These are phyloP conservation scores for Fusarium anguioides DNA, from an alignment of 2,329 filamentous ascomycete species.

Conservation along the genomic window DNA sequence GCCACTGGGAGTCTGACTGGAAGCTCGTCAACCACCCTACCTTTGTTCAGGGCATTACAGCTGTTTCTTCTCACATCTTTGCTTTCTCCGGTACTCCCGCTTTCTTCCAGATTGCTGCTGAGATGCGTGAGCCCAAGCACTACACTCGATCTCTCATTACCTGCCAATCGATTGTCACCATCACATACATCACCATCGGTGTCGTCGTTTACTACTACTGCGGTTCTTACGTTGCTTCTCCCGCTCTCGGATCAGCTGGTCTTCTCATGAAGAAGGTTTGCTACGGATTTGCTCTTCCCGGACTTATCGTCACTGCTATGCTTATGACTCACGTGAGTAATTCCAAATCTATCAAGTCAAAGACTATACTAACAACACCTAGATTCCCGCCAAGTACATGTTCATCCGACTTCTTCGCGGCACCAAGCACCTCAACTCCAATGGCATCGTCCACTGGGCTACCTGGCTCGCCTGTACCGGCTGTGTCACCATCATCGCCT, in stretches of 20 bases:
- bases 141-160: constrained; percentile 33
- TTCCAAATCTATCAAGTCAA: rapidly evolving
- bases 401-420: constrained; percentile 41
- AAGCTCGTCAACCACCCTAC: constrained; percentile 46
- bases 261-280: constrained; percentile 55
- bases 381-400: constrained; percentile 34
- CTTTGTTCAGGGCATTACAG: constrained; percentile 49
- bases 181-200: constrained; percentile 49
- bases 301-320: constrained; percentile 43
- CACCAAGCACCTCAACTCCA: constrained; percentile 47
- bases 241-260: constrained; percentile 59
- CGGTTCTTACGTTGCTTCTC: constrained; percentile 58
- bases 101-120: constrained; percentile 49
- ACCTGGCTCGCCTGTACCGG: constrained; percentile 48
- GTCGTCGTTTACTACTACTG: constrained; percentile 59
- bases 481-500: constrained; percentile 40
- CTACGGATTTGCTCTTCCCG: constrained; percentile 53
- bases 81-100: constrained; percentile 51
- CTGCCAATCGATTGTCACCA: constrained; percentile 44
- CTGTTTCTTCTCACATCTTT: constrained; percentile 50
- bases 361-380: not conserved
- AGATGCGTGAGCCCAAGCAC: constrained; percentile 48
- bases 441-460: constrained; percentile 46
- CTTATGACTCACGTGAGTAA: constrained; percentile 45
- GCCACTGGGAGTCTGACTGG: constrained; percentile 46